Base-by-base conservation (phyloP, 2,329 filamentous ascomycete species). In the Penicillium capsulatum region DNA sequence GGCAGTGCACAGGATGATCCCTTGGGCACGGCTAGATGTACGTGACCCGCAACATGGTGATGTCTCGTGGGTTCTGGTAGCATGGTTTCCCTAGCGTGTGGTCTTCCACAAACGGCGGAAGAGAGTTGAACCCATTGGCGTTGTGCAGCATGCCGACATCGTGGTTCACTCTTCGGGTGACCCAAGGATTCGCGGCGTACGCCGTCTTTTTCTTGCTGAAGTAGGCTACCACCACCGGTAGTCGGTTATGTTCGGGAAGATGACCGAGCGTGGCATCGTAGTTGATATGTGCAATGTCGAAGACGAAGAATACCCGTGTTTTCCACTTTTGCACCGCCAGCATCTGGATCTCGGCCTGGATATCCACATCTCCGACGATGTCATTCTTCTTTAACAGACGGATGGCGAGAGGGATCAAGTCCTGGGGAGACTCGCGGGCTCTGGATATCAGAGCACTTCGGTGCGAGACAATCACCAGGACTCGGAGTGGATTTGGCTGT, bases 131-230 rank as follows among this genome's bases (percentile, higher is more conserved):
- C 1, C 55, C 52, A 28, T 57, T 54, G 29, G 40, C 42, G 33
- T 58, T 57, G 31, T 57, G 53, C 22, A 53, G 38, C 31, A 53
- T 47, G 15, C 46, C 49, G 11, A 57, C 42, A 40, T 57, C 53
- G 16, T 48, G 38, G 27, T 58, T 58, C 8, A 57, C 48, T 28
- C 49, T 43, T 36, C 43, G 54, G n/a, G 48, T 46, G 11, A 53
- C 22, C 37, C 47, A 48, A 14, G 45, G 24, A 13, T 47, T 55
- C 5, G 55, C 55, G 9, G 27, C 24, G 37, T 58, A 57, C 2
- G 50, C 52, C 4, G 46, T 42, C 14, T 41, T 48, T 17, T 45
- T 54, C 36, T 48, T 53, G 40, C 54, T 53, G 22, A 58, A 48
- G 31, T 53, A 50, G 10, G 53, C 39, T 26, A 57, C 48, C 11